Percentiles rank a stretch among this genome's conserved stretches.
phyloP scores from a whole-genome alignment of 805 yeast genomes.

The Kluyveromyces aestuarii region DNA sequence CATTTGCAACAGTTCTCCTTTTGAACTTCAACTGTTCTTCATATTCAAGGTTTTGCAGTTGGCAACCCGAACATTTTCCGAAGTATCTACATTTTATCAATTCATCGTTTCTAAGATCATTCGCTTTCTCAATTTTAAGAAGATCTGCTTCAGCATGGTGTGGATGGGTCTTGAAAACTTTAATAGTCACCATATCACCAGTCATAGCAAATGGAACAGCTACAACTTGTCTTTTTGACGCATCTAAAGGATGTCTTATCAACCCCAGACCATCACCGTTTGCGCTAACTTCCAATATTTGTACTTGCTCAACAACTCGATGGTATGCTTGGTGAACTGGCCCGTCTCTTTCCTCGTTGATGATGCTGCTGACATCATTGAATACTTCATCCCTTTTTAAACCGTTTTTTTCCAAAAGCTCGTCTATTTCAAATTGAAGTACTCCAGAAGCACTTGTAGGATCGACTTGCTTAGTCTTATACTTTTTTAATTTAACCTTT shows the following conservation, averaged over 20 bases:
- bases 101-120: constrained; percentile 47
- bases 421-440: constrained; percentile 61
- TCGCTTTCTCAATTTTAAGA: constrained; percentile 37
- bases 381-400: constrained; percentile 38
- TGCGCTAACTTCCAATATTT: constrained; percentile 51
- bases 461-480: constrained; percentile 56
- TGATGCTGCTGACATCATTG: constrained; percentile 57
- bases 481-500: constrained; percentile 39
- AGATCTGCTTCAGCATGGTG: constrained; percentile 68
- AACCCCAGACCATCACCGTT: constrained; percentile 85
- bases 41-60: constrained; percentile 74
- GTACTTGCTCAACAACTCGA: constrained; percentile 48
- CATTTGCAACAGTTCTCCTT: constrained; percentile 65
- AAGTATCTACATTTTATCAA: constrained; percentile 63
- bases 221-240: constrained; percentile 45
- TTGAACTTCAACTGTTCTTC: constrained; percentile 65
- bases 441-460: constrained; percentile 78
- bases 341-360: constrained; percentile 41
- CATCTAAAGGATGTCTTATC: constrained; percentile 48
- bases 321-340: constrained; percentile 41
- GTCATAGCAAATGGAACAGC: constrained; percentile 83
- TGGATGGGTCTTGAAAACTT: constrained; percentile 72
- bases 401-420: constrained; percentile 36
- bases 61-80: constrained; percentile 92
- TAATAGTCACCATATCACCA: constrained; percentile 66